Conservation (phyloP, 2,329 filamentous ascomycete species). For the Pyrenochaeta sp. region DNA sequence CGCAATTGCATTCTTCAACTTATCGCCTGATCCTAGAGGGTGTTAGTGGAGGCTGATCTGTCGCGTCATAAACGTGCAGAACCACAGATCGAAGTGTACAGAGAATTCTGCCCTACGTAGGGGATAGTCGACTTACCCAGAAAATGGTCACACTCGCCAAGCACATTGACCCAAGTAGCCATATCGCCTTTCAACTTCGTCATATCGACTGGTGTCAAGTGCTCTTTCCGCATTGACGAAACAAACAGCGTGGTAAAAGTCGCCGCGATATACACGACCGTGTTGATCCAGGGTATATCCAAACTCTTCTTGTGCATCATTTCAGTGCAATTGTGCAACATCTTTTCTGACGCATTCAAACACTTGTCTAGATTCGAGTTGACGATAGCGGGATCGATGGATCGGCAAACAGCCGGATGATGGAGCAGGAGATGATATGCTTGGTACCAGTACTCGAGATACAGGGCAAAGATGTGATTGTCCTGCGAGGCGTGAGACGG, state of each 20-base stretch:
- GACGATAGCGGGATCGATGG: conserved; percentile 66
- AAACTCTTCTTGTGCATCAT: conserved; percentile 72
- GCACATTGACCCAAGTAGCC: conserved; percentile 72
- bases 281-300: conserved; percentile 81
- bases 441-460: conserved; percentile 59
- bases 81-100: not conserved
- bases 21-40: conserved; percentile 56
- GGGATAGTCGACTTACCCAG: conserved; percentile 70
- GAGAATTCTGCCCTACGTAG: conserved; percentile 63
- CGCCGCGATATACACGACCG: conserved; percentile 75
- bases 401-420: conserved; percentile 62
- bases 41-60: not conserved
- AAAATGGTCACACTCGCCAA: conserved; percentile 72
- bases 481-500: conserved; percentile 55
- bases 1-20: conserved; percentile 58
- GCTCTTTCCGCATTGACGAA: conserved; percentile 71
- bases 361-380: conserved; percentile 65
- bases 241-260: conserved; percentile 77
- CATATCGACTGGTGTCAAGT: conserved; percentile 67
- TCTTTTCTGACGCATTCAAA: conserved; percentile 69
- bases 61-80: not conserved
- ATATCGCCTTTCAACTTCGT: conserved; percentile 71
- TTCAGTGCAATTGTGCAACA: conserved; percentile 67
- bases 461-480: conserved; percentile 58
- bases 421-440: conserved; percentile 61